A percentile compares a stretch with the other conserved stretches of the same genome.
Evolutionary conservation across 768 basidiomycete species (phyloP).

Genomic region (Tylopilus rubrobrunneus): DNA sequence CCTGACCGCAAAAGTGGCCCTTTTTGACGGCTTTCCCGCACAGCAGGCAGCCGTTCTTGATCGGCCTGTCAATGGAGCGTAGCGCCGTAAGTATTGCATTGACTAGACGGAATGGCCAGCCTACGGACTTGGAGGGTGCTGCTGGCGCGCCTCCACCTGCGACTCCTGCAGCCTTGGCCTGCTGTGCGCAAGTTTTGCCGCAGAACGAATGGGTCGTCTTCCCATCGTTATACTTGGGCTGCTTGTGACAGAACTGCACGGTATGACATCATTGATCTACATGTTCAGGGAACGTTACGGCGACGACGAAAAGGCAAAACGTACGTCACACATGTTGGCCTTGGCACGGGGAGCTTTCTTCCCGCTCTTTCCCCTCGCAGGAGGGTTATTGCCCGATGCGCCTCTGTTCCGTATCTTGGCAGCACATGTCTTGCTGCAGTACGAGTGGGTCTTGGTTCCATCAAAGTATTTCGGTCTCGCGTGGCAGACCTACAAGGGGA

Average conservation of each 20-base stretch:
- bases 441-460: slow-evolving; percentile 52
- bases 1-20: slow-evolving; percentile 59
- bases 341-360: slow-evolving; percentile 24
- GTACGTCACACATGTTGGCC: slow-evolving; percentile 49
- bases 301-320: slow-evolving; percentile 17
- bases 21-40: slow-evolving; percentile 58
- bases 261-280: slow-evolving; percentile 5
- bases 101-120: slow-evolving; percentile 17
- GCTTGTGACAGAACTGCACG: slow-evolving; percentile 51
- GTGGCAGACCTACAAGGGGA: slow-evolving; percentile 45
- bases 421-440: slow-evolving; percentile 55
- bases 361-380: slow-evolving; percentile 24
- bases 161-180: slow-evolving; percentile 32
- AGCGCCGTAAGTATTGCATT: slow-evolving; percentile 31
- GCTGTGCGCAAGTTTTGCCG: slow-evolving; percentile 58
- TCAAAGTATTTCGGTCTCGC: slow-evolving; percentile 53
- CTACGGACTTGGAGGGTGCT: slow-evolving; percentile 32
- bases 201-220: slow-evolving; percentile 59
- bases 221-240: slow-evolving; percentile 59
- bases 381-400: slow-evolving; percentile 22
- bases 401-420: slow-evolving; percentile 40
- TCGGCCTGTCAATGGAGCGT: slow-evolving; percentile 24
- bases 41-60: slow-evolving; percentile 51
- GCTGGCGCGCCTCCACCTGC: slow-evolving; percentile 21
- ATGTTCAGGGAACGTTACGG: neutral